phyloP scores from a whole-genome alignment of 768 basidiomycete genomes.

The Lactarius tabidus region DNA sequence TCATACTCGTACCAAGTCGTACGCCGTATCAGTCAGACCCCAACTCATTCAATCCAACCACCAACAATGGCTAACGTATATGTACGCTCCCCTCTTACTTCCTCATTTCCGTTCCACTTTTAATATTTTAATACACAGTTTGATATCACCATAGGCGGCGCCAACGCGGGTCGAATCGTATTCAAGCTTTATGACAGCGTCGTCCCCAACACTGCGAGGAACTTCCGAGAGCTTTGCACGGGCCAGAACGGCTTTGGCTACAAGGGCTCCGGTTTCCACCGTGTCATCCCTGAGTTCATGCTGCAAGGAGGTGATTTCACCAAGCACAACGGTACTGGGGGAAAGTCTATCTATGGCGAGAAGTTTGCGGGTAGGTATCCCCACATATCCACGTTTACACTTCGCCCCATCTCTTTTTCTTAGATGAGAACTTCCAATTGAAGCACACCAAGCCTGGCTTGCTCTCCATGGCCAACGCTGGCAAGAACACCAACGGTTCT shows the following conservation, averaged over 20 bases:
- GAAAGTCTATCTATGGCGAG: constrained; percentile 73
- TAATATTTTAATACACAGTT: constrained; percentile 54
- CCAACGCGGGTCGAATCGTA: constrained; percentile 52
- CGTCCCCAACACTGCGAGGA: constrained; percentile 68
- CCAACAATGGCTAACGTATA: constrained; percentile 39
- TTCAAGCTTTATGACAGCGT: constrained; percentile 85
- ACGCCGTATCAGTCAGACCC: too few relatives aligned
- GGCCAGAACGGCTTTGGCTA: constrained; percentile 76
- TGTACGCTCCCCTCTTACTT: constrained; percentile 31
- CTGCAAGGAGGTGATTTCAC: constrained; percentile 91
- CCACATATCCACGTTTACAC: neutral
- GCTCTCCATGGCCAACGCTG: constrained; percentile 80
- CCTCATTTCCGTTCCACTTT: neutral
- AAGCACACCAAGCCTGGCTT: constrained; percentile 69
- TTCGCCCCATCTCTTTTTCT: constrained; percentile 11
- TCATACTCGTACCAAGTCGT: too few relatives aligned
- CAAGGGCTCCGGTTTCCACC: constrained; percentile 67
- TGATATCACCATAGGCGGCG: constrained; percentile 50
- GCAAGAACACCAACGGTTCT: constrained; percentile 79
- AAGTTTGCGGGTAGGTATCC: constrained; percentile 55
- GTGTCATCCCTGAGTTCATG: constrained; percentile 83
- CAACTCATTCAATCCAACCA: neutral
- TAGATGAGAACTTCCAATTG: constrained; percentile 81
- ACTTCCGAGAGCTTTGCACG: constrained; percentile 89
- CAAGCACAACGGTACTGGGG: constrained; percentile 59